These are phyloP conservation scores for Pyrrhoderma lamaoense DNA, from an alignment of 1,284 basidiomycete genomes.

Conservation along the genomic window DNA sequence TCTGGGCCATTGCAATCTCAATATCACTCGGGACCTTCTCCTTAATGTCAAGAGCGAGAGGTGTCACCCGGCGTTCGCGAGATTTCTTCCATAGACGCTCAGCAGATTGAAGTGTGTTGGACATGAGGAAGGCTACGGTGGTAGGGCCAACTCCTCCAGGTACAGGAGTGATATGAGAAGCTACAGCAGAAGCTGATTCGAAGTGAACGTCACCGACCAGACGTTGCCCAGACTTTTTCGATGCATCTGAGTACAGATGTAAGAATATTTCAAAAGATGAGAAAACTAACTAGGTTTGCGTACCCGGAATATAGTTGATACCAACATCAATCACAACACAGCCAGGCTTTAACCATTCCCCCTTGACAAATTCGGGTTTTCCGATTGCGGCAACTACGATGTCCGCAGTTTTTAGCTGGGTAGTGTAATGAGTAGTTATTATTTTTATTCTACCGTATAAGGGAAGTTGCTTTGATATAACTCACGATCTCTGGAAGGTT, in stretches of 20 bases:
- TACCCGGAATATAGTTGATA: slow-evolving; percentile 89
- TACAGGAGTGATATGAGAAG: slow-evolving; percentile 92
- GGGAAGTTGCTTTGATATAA: slow-evolving; percentile 8
- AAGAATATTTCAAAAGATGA: neutral
- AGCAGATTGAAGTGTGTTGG: slow-evolving; percentile 86
- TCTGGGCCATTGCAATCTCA: slow-evolving; percentile 93
- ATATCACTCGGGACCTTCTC: slow-evolving; percentile 93
- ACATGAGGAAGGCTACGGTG: slow-evolving; percentile 99
- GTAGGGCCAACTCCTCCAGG: slow-evolving; percentile 98
- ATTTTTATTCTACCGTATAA: neutral
- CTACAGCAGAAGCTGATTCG: slow-evolving; percentile 66
- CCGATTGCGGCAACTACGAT: slow-evolving; percentile 94
- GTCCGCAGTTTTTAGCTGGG: slow-evolving; percentile 78
- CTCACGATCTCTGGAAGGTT: slow-evolving; percentile 73
- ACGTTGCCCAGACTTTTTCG: slow-evolving; percentile 93
- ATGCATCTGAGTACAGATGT: slow-evolving; percentile 46
- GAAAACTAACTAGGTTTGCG: slow-evolving; percentile 4
- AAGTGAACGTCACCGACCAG: slow-evolving; percentile 97
- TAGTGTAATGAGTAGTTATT: slow-evolving; percentile 3
- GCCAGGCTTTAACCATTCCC: slow-evolving; percentile 93
- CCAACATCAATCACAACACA: slow-evolving; percentile 95
- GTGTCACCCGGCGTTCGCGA: slow-evolving; percentile 64
- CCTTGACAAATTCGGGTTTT: slow-evolving; percentile 84
- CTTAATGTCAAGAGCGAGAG: slow-evolving; percentile 71
- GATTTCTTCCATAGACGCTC: slow-evolving; percentile 70